Percentiles rank a stretch among this genome's conserved stretches.
These are phyloP conservation scores for Sarocladium brachiariae DNA, from an alignment of 2,329 filamentous ascomycete genomes.

Conservation along the genomic window DNA sequence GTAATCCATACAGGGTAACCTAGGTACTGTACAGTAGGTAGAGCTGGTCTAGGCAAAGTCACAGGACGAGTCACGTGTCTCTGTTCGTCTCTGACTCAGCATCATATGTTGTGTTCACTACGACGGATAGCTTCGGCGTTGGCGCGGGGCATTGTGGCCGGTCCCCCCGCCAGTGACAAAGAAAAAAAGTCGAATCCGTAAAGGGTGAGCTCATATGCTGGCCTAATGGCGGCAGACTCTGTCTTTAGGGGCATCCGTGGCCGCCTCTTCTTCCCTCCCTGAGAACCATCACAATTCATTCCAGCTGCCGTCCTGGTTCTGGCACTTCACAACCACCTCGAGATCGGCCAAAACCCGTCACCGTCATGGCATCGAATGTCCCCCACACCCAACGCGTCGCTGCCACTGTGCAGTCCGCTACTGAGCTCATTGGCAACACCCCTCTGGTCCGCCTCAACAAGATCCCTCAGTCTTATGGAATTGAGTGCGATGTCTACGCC, in stretches of 20 bases:
- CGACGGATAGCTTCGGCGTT: conserved; percentile 8
- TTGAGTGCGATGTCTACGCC: conserved; percentile 82
- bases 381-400: conserved; percentile 26
- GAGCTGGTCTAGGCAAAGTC: not conserved
- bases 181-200: not conserved
- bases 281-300: not conserved
- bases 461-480: conserved; percentile 82
- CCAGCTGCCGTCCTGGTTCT: not conserved
- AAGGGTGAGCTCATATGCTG: not conserved
- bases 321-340: too few relatives aligned
- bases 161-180: conserved; percentile 6
- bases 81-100: not conserved
- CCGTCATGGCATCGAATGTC: conserved; percentile 14
- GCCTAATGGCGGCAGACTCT: not conserved
- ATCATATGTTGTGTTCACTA: not conserved
- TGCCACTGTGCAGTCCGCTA: conserved; percentile 53
- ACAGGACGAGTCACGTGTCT: not conserved
- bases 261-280: not conserved
- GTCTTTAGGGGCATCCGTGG: not conserved
- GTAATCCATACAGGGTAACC: too few relatives aligned
- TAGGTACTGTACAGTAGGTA: too few relatives aligned
- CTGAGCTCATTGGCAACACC: conserved; percentile 88
- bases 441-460: conserved; percentile 93
- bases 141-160: not conserved
- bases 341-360: too few relatives aligned